Conservation (phyloP, 1,284 basidiomycete genomes). For the Cryptococcus hybrid region DNA sequence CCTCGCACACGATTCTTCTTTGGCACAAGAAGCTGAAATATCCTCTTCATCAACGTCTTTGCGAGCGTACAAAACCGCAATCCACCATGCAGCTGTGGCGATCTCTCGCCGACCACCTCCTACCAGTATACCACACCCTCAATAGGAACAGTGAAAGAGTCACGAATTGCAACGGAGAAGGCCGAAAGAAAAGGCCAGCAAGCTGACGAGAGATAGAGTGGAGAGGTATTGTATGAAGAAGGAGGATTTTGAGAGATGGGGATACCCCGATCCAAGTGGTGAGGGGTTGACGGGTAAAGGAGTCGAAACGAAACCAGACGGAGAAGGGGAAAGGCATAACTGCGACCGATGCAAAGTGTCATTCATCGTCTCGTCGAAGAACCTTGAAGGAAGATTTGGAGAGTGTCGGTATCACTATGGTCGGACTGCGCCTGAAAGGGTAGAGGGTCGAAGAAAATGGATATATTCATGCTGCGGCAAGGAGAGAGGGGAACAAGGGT, state of each 20-base stretch:
- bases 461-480: constrained; percentile 52
- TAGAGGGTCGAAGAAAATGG: constrained; percentile 43
- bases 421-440: constrained; percentile 46
- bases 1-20: constrained; percentile 34
- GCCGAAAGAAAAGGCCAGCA: constrained; percentile 60
- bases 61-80: constrained; percentile 43
- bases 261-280: constrained; percentile 67
- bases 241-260: constrained; percentile 64
- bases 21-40: constrained; percentile 41
- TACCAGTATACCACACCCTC: constrained; percentile 57
- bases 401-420: constrained; percentile 84
- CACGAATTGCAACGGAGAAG: constrained; percentile 60
- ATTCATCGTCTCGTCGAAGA: constrained; percentile 59
- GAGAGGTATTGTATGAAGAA: constrained; percentile 59
- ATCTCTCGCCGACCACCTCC: constrained; percentile 62
- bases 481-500: constrained; percentile 56
- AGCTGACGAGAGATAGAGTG: constrained; percentile 58
- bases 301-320: constrained; percentile 57
- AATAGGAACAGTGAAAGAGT: constrained; percentile 61
- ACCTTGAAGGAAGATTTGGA: constrained; percentile 58
- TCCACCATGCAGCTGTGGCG: constrained; percentile 46
- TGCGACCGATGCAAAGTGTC: constrained; percentile 75
- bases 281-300: constrained; percentile 48
- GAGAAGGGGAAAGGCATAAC: constrained; percentile 62
- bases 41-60: constrained; percentile 31